Conservation (phyloP, 1,139 yeast species). For the Hyphopichia pseudoburtonii region DNA sequence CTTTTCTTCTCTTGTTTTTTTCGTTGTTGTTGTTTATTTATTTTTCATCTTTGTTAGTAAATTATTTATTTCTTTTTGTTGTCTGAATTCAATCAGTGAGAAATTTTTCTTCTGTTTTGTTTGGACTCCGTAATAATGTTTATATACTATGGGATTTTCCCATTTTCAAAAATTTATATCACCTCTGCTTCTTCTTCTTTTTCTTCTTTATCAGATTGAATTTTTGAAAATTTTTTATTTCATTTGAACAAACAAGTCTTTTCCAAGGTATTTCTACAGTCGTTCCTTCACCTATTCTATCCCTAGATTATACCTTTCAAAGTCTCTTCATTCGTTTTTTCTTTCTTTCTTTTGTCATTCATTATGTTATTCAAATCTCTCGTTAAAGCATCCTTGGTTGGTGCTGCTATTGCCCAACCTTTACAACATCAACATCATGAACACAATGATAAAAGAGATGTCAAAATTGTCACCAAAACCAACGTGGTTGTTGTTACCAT, state of each 20-base stretch:
- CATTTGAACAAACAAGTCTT: background rate
- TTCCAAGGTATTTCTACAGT: slow-evolving; percentile 6
- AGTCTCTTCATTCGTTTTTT: background rate
- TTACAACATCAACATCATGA: slow-evolving; percentile 42
- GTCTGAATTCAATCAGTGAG: too few species aligned
- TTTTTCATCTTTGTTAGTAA: too few species aligned
- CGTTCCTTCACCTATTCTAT: slow-evolving; percentile 4
- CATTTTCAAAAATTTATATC: background rate
- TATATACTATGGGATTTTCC: background rate
- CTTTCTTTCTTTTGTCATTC: background rate
- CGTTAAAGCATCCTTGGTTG: slow-evolving; percentile 36
- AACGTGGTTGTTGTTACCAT: slow-evolving; percentile 36
- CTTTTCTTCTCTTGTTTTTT: too few species aligned
- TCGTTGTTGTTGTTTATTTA: too few species aligned
- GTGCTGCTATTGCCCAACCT: slow-evolving; percentile 34
- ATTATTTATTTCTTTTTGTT: too few species aligned
- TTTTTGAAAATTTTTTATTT: too few species aligned
- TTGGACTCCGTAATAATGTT: too few species aligned
- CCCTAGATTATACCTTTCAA: slow-evolving; percentile 6
- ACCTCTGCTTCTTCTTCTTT: slow-evolving; percentile 1
- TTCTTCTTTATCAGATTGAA: background rate
- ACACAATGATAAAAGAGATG: slow-evolving; percentile 38
- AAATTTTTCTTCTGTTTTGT: too few species aligned
- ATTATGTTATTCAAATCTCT: slow-evolving; percentile 51
- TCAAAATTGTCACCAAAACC: slow-evolving; percentile 34